Evolutionary conservation across 2,329 filamentous ascomycete genomes (phyloP).

Genomic region (Berkeleyomyces basicola): DNA sequence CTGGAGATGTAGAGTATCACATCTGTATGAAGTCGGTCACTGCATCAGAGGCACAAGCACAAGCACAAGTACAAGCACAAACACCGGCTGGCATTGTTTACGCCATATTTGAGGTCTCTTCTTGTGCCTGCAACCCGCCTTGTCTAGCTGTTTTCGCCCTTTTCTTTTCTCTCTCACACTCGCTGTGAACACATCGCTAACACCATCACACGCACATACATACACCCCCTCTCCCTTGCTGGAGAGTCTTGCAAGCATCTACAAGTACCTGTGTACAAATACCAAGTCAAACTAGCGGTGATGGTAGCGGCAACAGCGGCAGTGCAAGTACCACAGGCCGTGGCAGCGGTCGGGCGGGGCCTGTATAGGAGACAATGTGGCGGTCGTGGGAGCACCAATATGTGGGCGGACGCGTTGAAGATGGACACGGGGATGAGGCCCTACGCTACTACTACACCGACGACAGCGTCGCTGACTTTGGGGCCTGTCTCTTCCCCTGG

Average conservation of each 20-base stretch:
- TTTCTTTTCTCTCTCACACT: neutral
- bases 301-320: conserved; percentile 6
- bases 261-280: neutral
- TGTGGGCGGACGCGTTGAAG: neutral
- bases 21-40: no score
- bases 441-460: neutral
- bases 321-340: neutral
- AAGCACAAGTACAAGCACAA: neutral
- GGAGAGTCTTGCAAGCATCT: neutral
- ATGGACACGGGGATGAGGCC: neutral
- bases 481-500: neutral
- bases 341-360: conserved; percentile 8
- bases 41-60: neutral
- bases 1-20: neutral
- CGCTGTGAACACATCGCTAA: neutral
- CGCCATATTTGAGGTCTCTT: neutral
- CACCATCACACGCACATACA: neutral
- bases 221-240: neutral
- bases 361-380: conserved; percentile 11
- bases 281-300: conserved; percentile 12
- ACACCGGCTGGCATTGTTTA: neutral
- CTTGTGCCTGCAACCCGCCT: neutral
- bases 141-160: neutral
- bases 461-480: neutral
- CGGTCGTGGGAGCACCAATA: conserved; percentile 8